phyloP scores from a whole-genome alignment of 73 alveolate species.

The Tetrahymena elliotti region DNA sequence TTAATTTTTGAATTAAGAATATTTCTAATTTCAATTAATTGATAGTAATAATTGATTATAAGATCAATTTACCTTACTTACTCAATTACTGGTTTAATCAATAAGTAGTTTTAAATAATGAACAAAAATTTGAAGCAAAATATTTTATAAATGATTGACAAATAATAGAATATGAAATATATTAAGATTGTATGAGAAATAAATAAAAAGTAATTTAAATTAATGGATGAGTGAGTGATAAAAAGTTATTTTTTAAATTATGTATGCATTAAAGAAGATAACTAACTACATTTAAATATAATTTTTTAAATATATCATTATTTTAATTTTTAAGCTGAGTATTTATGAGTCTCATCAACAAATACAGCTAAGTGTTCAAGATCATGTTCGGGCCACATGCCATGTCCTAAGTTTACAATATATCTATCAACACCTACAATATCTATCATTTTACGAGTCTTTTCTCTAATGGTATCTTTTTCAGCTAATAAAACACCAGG shows the following conservation, averaged over 20 bases:
- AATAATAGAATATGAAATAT: too few species aligned
- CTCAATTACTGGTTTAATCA: too few species aligned
- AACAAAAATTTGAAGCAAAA: too few species aligned
- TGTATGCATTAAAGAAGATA: not conserved
- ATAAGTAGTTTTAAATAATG: too few species aligned
- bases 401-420: slow-evolving; percentile 60
- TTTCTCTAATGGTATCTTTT: slow-evolving; percentile 37
- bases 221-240: too few species aligned
- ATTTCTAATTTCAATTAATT: too few species aligned
- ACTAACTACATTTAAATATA: not conserved
- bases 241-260: not conserved
- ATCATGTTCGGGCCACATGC: slow-evolving; percentile 57
- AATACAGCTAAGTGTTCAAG: slow-evolving; percentile 39
- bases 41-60: too few species aligned
- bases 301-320: not conserved
- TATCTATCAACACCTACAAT: slow-evolving; percentile 39
- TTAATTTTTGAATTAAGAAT: not conserved
- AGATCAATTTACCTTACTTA: too few species aligned
- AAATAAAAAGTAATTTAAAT: too few species aligned
- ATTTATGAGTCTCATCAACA: slow-evolving; percentile 34
- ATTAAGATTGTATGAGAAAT: too few species aligned
- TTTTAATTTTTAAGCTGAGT: not conserved
- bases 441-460: slow-evolving; percentile 38
- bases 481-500: slow-evolving; percentile 56
- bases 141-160: too few species aligned